Evolutionary conservation across 768 basidiomycete genomes (phyloP), one percentile per base, ranked within the genome.

Genomic region (Terana coerulea): DNA sequence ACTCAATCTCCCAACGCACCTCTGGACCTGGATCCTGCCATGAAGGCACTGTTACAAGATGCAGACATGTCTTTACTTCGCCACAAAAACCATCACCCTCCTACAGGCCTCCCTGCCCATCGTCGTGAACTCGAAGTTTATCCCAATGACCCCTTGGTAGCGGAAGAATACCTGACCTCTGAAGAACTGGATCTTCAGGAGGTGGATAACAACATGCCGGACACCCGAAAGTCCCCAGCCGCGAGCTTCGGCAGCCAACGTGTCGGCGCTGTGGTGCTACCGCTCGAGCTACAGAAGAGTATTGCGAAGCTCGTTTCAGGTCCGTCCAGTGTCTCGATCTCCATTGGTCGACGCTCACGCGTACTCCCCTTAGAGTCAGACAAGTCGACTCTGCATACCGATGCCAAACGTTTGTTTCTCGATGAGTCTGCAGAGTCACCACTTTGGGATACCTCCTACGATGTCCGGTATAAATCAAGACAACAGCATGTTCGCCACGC

Each of bases 191-290:
- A 69, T 26, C 62, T 57, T 37, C 66, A 67, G 22, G 71, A 70
- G 35, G 69, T 70, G 22, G 67, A 66, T 15, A 52, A 62, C 19
- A 60, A 67, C 21, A 62, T 69, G 8, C 60, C 56, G 57, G 72
- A 58, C 63, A 78, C 65, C 37, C 72, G 80, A 46, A 88, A 88
- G 63, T 91, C 91, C 22, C 87, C 90, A 36, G 91, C 90, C 19
- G 91, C 92, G 17, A 71, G 73, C 21, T 89, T 89, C 65, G 95
- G 93, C 15, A 86, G 87, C 58, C 75, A 82, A 51, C 71, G 77
- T 36, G 75, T 91, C 42, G 89, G 91, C 8, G 71, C 83, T 37
- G 81, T 93, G 7, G 70, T 85, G 11, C 61, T 98, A 11, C 86
- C 94, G 0, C 66, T 75, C 8, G 85, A 93, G 65, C 73, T 98